phyloP scores from a whole-genome alignment of 177 flowering plant genomes.

The Vitis hybrid region DNA sequence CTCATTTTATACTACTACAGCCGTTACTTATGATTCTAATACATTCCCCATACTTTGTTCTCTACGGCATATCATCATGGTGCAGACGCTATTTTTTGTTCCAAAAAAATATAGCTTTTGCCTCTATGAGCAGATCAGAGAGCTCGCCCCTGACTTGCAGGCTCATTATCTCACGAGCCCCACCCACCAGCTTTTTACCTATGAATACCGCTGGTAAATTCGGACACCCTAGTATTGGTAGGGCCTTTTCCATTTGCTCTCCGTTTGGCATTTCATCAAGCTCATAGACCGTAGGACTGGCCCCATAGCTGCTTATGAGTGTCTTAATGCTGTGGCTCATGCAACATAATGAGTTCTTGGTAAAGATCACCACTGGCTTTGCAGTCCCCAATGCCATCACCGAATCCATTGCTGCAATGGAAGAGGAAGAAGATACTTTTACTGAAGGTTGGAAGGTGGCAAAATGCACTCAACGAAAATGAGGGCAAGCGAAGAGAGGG shows the following conservation, averaged over 20 bases:
- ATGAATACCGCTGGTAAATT: conserved; percentile 51
- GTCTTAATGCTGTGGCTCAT: conserved; percentile 39
- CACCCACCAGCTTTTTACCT: conserved; percentile 40
- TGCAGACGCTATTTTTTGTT: not conserved
- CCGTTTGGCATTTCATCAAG: conserved; percentile 42
- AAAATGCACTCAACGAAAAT: too few species aligned
- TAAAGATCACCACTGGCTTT: conserved; percentile 22
- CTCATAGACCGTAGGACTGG: conserved; percentile 41
- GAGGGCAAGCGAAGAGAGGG: too few species aligned
- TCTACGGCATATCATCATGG: too few species aligned
- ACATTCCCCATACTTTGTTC: too few species aligned
- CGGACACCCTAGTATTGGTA: conserved; percentile 27
- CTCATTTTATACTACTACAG: too few species aligned
- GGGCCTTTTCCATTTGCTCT: conserved; percentile 32
- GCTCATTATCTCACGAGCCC: conserved; percentile 42
- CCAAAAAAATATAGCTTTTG: conserved; percentile 42
- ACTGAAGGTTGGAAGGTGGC: too few species aligned
- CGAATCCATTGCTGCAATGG: conserved; percentile 14
- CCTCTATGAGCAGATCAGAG: conserved; percentile 32
- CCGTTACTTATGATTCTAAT: too few species aligned
- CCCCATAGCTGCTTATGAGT: conserved; percentile 41
- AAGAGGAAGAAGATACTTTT: too few species aligned
- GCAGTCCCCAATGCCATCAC: conserved; percentile 17
- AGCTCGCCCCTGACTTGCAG: conserved; percentile 42
- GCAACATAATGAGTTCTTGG: conserved; percentile 18